phyloP scores from a whole-genome alignment of 2,329 filamentous ascomycete species.

The Aspergillus fumigatus region DNA sequence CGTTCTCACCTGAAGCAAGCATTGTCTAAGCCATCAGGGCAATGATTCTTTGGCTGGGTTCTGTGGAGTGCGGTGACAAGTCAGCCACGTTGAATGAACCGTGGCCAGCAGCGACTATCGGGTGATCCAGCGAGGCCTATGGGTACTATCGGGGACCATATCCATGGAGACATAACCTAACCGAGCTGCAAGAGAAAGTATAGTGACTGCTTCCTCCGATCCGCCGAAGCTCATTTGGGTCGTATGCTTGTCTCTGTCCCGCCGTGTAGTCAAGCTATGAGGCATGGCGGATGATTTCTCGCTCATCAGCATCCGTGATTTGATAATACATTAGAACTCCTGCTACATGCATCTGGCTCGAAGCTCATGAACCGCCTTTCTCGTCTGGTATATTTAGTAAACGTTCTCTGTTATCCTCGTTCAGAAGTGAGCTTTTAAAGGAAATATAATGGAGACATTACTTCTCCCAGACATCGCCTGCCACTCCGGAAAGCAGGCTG shows the following conservation, averaged over 20 bases:
- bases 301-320: too few relatives aligned
- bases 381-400: background rate
- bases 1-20: background rate
- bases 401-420: background rate
- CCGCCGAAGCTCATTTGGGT: background rate
- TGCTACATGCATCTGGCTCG: background rate
- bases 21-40: background rate
- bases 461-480: background rate
- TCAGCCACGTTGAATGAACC: background rate
- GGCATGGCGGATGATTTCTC: background rate
- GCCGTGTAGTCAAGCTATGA: too few relatives aligned
- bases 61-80: background rate
- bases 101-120: background rate
- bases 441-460: background rate
- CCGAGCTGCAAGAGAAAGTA: background rate
- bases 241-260: background rate
- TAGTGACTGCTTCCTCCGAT: background rate
- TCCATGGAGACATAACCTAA: background rate
- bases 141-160: background rate
- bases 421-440: background rate
- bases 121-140: background rate
- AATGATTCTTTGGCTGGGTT: background rate
- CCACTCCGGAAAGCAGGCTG: slow-evolving; percentile 16
- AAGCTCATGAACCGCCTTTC: background rate
- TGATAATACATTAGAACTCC: background rate